A percentile compares a stretch with the other conserved stretches of the same genome.
These are phyloP conservation scores for Dactylonectria macrodidyma DNA, from an alignment of 2,329 filamentous ascomycete species.

Conservation along the genomic window DNA sequence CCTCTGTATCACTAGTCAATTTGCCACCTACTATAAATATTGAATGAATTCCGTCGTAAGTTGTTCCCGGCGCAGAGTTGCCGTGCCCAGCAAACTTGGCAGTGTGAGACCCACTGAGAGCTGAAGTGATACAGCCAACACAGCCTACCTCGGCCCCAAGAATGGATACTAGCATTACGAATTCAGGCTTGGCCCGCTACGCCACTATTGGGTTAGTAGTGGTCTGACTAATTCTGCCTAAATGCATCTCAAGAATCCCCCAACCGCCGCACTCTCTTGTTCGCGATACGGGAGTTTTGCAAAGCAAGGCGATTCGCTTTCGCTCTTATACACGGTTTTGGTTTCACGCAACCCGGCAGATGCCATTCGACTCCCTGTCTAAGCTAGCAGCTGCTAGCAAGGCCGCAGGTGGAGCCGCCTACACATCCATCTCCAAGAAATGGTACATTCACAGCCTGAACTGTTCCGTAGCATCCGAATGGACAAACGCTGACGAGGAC, in stretches of 20 bases:
- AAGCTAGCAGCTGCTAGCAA: constrained; percentile 24
- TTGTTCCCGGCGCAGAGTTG: background rate
- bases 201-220: background rate
- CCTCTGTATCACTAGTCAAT: too few species aligned
- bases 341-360: background rate
- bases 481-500: constrained; percentile 1
- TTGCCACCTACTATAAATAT: too few species aligned
- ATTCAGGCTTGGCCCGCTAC: constrained; percentile 1
- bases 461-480: background rate
- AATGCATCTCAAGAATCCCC: background rate
- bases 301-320: background rate
- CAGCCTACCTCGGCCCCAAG: too few species aligned
- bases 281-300: background rate
- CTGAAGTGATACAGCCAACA: background rate
- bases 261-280: constrained; percentile 1
- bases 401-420: constrained; percentile 22
- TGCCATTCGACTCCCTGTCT: constrained; percentile 24
- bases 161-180: background rate
- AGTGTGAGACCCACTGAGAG: background rate
- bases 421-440: constrained; percentile 25
- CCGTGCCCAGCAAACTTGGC: background rate
- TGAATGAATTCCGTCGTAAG: too few species aligned
- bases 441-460: constrained; percentile 2
- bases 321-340: background rate
- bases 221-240: background rate